Evolutionary conservation across 1,284 basidiomycete genomes (phyloP).

Genomic region (Boletus subluridellus): DNA sequence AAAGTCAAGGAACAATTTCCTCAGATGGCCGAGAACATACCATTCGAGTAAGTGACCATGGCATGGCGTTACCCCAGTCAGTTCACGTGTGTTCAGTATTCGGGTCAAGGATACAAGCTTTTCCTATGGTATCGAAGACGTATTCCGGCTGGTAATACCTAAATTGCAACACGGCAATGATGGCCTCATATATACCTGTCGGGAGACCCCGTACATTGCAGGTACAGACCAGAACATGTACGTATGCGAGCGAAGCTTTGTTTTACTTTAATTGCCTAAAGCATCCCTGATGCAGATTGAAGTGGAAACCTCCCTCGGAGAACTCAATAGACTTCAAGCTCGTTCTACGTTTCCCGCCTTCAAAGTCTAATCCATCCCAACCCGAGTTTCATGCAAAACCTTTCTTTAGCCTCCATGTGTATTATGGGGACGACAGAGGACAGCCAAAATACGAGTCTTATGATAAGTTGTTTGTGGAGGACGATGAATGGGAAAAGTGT

Average conservation of each 20-base stretch:
- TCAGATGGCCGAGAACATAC: conserved; percentile 58
- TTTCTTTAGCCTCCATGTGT: conserved; percentile 78
- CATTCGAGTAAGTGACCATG: conserved; percentile 73
- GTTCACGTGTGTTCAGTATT: conserved; percentile 50
- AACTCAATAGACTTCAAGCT: conserved; percentile 99
- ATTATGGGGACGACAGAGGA: conserved; percentile 64
- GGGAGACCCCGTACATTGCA: conserved; percentile 78
- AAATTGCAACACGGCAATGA: conserved; percentile 92
- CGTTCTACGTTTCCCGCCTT: conserved; percentile 85
- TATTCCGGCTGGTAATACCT: conserved; percentile 83
- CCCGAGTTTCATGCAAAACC: conserved; percentile 88
- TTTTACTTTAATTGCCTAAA: neutral
- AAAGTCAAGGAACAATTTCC: conserved; percentile 70
- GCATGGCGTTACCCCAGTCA: neutral
- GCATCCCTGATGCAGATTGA: conserved; percentile 58
- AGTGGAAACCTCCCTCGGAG: conserved; percentile 99
- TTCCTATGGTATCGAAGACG: conserved; percentile 86
- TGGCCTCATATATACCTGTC: conserved; percentile 95
- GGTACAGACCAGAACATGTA: conserved; percentile 94
- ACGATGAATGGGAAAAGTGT: conserved; percentile 91
- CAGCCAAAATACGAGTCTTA: conserved; percentile 73
- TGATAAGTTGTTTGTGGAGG: conserved; percentile 82
- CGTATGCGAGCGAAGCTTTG: conserved; percentile 53
- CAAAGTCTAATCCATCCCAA: conserved; percentile 46
- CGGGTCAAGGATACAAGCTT: conserved; percentile 84